These are phyloP conservation scores for Neurospora tetrasperma DNA, from an alignment of 495 filamentous ascomycete species.

Conservation along the genomic window DNA sequence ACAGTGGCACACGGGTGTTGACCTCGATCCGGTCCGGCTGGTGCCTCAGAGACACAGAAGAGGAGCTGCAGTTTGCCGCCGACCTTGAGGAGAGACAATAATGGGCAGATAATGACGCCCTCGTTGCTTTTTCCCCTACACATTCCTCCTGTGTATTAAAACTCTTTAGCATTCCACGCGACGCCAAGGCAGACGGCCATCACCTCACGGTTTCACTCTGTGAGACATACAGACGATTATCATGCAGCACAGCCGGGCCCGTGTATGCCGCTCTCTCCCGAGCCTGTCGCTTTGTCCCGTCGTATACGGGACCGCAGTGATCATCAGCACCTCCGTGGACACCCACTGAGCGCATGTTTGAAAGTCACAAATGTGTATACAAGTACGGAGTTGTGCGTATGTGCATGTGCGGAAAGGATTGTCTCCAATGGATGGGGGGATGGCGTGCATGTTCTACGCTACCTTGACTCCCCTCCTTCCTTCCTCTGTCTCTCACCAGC, in stretches of 20 bases:
- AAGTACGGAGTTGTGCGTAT: neutral
- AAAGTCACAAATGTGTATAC: neutral
- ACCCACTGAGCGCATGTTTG: neutral
- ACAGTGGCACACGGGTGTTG: neutral
- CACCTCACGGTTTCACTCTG: neutral
- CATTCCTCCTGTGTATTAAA: neutral
- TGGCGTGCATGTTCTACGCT: neutral
- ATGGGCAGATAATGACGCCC: neutral
- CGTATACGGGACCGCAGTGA: neutral
- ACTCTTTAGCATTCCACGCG: neutral
- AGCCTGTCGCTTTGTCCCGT: neutral
- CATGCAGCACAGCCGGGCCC: neutral
- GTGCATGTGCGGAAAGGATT: neutral
- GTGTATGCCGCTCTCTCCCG: neutral
- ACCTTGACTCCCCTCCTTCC: neutral
- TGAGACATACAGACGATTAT: neutral
- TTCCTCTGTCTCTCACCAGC: neutral
- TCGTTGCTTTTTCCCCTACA: neutral
- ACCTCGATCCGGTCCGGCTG: neutral
- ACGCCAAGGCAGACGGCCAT: neutral
- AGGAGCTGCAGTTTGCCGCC: neutral
- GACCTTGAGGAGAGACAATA: neutral
- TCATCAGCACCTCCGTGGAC: neutral
- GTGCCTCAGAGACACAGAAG: neutral
- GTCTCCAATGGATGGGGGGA: neutral